Percentiles rank a stretch among this genome's conserved stretches.
phyloP scores from a whole-genome alignment of 768 basidiomycete genomes.

The Tylopilus rubrobrunneus region DNA sequence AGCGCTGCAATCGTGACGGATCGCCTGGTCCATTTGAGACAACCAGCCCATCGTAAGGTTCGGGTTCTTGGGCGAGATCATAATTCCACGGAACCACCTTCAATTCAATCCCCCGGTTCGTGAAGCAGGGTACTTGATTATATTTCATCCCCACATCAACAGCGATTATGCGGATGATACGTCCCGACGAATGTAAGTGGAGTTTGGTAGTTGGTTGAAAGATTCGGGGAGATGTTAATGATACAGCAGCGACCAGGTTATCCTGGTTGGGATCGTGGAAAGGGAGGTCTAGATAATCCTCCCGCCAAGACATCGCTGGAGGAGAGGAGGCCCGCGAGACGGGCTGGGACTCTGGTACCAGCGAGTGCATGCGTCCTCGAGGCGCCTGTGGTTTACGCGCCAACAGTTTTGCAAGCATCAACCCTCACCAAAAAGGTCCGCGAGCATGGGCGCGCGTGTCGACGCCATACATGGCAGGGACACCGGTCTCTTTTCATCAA shows the following conservation, averaged over 20 bases:
- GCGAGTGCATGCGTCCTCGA: slow-evolving; percentile 33
- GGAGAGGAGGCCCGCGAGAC: slow-evolving; percentile 53
- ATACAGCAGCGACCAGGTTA: slow-evolving; percentile 91
- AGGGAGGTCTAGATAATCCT: slow-evolving; percentile 77
- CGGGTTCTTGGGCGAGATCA: slow-evolving; percentile 74
- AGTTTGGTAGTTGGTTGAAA: slow-evolving; percentile 59
- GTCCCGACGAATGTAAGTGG: slow-evolving; percentile 71
- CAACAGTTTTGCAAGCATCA: slow-evolving; percentile 83
- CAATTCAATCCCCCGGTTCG: slow-evolving; percentile 84
- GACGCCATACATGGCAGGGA: slow-evolving; percentile 93
- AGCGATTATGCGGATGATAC: slow-evolving; percentile 79
- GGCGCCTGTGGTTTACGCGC: slow-evolving; percentile 52
- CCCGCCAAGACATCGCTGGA: slow-evolving; percentile 63
- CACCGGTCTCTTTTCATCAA: slow-evolving; percentile 93
- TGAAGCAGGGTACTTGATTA: slow-evolving; percentile 98
- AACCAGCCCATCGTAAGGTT: slow-evolving; percentile 92
- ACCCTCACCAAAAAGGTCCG: slow-evolving; percentile 92
- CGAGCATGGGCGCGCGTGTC: slow-evolving; percentile 96
- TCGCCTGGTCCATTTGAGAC: slow-evolving; percentile 98
- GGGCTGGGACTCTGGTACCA: slow-evolving; percentile 36
- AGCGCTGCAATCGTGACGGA: slow-evolving; percentile 76
- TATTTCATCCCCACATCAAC: slow-evolving; percentile 99
- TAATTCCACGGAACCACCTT: slow-evolving; percentile 99
- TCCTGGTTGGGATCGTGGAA: slow-evolving; percentile 85
- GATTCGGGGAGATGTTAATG: slow-evolving; percentile 50